These are phyloP conservation scores for Blastocystis sp. DNA, from an alignment of 352 stramenopile species.

Conservation along the genomic window DNA sequence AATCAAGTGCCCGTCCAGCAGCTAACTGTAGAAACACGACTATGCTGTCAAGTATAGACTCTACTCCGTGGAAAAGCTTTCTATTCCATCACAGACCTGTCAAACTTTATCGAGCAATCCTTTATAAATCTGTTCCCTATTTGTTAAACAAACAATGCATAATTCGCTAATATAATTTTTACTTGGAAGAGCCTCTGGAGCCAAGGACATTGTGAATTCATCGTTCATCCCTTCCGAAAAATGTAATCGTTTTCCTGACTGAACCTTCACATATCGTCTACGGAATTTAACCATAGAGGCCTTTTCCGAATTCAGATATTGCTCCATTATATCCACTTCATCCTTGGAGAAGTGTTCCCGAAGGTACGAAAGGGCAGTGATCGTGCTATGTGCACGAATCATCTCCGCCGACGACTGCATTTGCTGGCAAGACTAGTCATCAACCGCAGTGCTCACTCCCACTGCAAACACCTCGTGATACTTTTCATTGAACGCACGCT, in stretches of 20 bases:
- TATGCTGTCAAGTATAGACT: not conserved
- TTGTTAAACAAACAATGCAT: not conserved
- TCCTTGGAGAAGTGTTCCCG: conserved; percentile 41
- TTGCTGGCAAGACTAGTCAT: not conserved
- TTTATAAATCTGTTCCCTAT: not conserved
- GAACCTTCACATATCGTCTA: conserved; percentile 36
- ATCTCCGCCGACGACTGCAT: not conserved
- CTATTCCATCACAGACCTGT: conserved; percentile 16
- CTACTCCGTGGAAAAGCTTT: conserved; percentile 28
- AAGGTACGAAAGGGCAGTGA: not conserved
- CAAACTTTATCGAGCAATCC: conserved; percentile 16
- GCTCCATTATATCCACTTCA: not conserved
- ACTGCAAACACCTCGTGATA: not conserved
- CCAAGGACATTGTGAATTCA: not conserved
- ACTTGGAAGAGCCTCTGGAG: not conserved
- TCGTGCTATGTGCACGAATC: not conserved
- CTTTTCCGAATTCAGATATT: not conserved
- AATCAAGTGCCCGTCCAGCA: not conserved
- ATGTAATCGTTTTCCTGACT: not conserved
- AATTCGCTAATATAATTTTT: not conserved
- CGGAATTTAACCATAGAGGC: not conserved
- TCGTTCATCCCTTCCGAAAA: not conserved
- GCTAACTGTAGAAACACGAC: not conserved
- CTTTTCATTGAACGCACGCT: not conserved
- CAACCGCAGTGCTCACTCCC: not conserved